phyloP scores from a whole-genome alignment of 345 rosid genomes.

The Gossypium ekmanianum region DNA sequence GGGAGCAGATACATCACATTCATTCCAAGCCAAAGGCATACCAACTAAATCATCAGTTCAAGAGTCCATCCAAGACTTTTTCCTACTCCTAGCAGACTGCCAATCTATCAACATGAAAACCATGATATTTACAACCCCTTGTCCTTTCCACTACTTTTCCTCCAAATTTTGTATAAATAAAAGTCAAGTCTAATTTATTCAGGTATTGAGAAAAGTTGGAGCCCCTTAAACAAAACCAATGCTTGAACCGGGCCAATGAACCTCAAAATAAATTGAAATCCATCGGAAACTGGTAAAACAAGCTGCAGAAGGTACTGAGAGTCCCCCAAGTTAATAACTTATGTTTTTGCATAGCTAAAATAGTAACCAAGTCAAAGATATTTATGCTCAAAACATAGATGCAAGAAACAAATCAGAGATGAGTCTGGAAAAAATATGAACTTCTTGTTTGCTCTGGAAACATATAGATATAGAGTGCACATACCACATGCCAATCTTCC shows the following conservation, averaged over 20 bases:
- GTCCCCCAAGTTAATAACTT: not conserved
- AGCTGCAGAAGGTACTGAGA: not conserved
- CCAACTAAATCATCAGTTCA: not conserved
- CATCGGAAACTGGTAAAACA: not conserved
- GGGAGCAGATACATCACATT: not conserved
- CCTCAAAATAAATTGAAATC: not conserved
- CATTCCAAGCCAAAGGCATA: constrained; percentile 3
- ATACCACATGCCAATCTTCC: constrained; percentile 99
- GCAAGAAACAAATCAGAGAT: not conserved
- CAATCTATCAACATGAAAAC: not conserved
- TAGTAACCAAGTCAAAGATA: not conserved
- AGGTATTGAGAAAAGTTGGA: too few species aligned
- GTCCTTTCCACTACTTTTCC: not conserved
- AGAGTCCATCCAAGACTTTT: not conserved
- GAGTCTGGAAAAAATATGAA: not conserved
- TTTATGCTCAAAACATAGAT: constrained; percentile 3
- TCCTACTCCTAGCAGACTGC: not conserved
- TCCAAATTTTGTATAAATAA: not conserved
- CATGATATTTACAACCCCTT: not conserved
- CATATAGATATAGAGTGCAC: constrained; percentile 14
- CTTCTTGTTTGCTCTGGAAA: not conserved
- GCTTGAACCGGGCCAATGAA: too few species aligned
- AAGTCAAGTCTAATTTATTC: too few species aligned
- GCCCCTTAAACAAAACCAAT: too few species aligned
- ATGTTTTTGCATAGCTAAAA: not conserved